Conservation (phyloP, 495 filamentous ascomycete species). For the Neurospora sp. region DNA sequence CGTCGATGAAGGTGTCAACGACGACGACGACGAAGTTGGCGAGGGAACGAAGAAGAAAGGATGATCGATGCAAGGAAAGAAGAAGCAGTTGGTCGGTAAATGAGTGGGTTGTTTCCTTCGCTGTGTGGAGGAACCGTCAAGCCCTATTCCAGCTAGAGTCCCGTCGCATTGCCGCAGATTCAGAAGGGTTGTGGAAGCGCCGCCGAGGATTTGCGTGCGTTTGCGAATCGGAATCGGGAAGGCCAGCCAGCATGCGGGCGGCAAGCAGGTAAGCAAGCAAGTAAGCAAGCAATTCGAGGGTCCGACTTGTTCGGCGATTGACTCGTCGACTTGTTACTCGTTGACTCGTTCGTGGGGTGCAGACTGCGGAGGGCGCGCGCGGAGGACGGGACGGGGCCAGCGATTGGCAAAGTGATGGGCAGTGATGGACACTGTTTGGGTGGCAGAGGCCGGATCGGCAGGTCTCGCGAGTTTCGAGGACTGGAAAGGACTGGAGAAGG, state of each 20-base stretch:
- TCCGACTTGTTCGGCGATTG: neutral
- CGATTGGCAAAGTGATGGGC: neutral
- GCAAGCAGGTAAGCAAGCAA: neutral
- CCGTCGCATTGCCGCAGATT: neutral
- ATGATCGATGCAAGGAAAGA: constrained; percentile 4
- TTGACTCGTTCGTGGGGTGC: neutral
- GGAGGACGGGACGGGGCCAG: neutral
- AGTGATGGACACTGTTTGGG: neutral
- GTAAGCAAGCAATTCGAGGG: neutral
- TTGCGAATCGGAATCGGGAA: neutral
- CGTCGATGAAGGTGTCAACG: constrained; percentile 5
- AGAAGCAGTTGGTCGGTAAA: neutral
- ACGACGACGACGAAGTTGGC: constrained; percentile 1
- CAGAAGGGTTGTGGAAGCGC: neutral
- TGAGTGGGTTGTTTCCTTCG: neutral
- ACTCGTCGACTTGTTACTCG: neutral
- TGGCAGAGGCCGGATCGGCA: neutral
- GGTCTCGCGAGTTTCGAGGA: neutral
- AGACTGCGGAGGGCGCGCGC: neutral
- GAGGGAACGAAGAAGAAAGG: constrained; percentile 1
- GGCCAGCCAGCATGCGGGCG: neutral
- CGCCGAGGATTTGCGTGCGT: neutral
- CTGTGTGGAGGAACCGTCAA: neutral
- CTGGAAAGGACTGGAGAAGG: neutral
- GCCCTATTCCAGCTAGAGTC: neutral